Conservation (phyloP, 805 yeast species). For the Barnettozyma pratensis region DNA sequence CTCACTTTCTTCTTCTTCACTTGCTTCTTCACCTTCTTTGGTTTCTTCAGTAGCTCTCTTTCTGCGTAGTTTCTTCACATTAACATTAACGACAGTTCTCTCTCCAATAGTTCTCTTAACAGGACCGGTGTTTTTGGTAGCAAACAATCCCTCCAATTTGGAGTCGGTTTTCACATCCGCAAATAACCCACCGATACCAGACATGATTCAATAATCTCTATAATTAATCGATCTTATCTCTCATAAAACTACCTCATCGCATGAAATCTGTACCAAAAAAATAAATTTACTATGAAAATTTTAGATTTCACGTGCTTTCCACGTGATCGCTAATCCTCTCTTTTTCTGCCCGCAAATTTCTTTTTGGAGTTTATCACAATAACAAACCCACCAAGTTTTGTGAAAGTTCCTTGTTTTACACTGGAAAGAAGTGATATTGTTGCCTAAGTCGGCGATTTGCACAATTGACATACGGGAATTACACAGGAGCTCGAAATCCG, state of each 20-base stretch:
- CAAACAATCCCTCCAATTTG: conserved; percentile 30
- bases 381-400: not conserved
- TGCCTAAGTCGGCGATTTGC: not conserved
- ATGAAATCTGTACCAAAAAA: conserved; percentile 5
- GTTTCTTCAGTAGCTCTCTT: conserved; percentile 11
- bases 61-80: conserved; percentile 8
- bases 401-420: not conserved
- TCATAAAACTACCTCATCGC: conserved; percentile 15
- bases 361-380: not conserved
- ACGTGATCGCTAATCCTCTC: not conserved
- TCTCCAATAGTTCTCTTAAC: conserved; percentile 34
- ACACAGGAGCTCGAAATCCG: not conserved
- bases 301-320: not conserved
- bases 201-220: conserved; percentile 16
- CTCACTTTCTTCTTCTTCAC: conserved; percentile 8
- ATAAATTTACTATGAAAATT: not conserved
- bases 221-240: not conserved
- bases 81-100: conserved; percentile 29
- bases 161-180: conserved; percentile 28
- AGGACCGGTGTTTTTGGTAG: conserved; percentile 40
- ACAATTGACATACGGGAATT: not conserved
- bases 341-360: conserved; percentile 7
- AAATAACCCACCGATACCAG: conserved; percentile 30
- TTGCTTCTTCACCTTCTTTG: conserved; percentile 13
- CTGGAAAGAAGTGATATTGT: too few relatives aligned